These are phyloP conservation scores for Capillidium rhysosporum DNA, from an alignment of 371 early-diverging fungal genomes.

Conservation along the genomic window DNA sequence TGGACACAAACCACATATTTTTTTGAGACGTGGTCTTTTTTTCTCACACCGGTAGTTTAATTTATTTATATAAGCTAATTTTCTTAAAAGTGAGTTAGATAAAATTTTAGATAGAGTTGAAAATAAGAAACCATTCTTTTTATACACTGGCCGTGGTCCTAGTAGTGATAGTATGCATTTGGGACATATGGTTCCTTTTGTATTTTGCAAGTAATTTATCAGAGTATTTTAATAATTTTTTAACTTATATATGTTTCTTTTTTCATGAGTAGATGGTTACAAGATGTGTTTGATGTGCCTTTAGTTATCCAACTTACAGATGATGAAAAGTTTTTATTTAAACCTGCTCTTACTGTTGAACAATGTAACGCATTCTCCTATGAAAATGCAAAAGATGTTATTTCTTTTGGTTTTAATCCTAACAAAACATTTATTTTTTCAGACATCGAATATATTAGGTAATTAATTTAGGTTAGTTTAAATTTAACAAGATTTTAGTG, in stretches of 20 bases:
- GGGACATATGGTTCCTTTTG: slow-evolving; percentile 97
- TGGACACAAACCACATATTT: slow-evolving; percentile 64
- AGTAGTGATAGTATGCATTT: slow-evolving; percentile 93
- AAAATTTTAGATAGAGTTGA: slow-evolving; percentile 77
- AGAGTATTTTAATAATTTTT: no score
- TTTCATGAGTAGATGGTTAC: slow-evolving; percentile 59
- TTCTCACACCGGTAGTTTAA: slow-evolving; percentile 82
- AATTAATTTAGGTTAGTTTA: slow-evolving; percentile 9
- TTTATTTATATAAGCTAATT: neutral
- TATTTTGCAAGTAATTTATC: slow-evolving; percentile 88
- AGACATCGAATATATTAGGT: slow-evolving; percentile 83
- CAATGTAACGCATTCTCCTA: slow-evolving; percentile 58
- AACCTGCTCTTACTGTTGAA: slow-evolving; percentile 74
- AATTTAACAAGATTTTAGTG: slow-evolving; percentile 17
- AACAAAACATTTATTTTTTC: slow-evolving; percentile 98
- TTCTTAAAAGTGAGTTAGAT: slow-evolving; percentile 56
- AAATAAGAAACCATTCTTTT: slow-evolving; percentile 90
- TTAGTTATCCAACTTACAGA: slow-evolving; percentile 99
- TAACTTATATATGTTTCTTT: no score
- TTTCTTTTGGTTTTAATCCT: slow-evolving; percentile 96
- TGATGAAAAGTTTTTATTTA: slow-evolving; percentile 99
- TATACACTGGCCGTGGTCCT: slow-evolving; percentile 99
- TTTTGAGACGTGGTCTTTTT: slow-evolving; percentile 85
- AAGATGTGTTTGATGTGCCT: slow-evolving; percentile 92
- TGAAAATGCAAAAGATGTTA: slow-evolving; percentile 94